phyloP scores from a whole-genome alignment of 805 yeast genomes.

The Saturnispora serradocipensis region DNA sequence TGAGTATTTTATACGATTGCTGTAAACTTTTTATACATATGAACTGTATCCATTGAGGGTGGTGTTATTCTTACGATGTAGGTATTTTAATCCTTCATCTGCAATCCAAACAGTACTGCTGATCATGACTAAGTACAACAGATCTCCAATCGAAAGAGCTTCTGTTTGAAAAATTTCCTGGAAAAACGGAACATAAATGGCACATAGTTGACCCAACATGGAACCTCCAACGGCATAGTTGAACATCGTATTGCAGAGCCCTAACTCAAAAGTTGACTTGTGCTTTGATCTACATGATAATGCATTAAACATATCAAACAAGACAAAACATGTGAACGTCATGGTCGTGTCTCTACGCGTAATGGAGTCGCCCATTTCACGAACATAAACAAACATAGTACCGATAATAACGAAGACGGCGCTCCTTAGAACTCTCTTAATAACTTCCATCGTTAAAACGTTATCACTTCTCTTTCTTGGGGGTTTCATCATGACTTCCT shows the following conservation, averaged over 20 bases:
- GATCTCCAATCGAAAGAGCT: conserved; percentile 64
- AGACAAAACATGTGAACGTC: conserved; percentile 96
- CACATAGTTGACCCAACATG: conserved; percentile 82
- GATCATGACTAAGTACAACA: conserved; percentile 49
- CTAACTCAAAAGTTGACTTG: conserved; percentile 76
- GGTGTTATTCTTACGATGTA: conserved; percentile 14
- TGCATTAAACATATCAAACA: conserved; percentile 96
- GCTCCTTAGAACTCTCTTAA: conserved; percentile 66
- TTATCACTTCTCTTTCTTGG: conserved; percentile 85
- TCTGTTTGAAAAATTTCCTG: conserved; percentile 93
- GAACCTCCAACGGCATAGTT: conserved; percentile 88
- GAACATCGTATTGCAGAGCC: conserved; percentile 80
- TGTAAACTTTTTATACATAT: conserved; percentile 17
- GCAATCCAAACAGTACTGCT: conserved; percentile 78
- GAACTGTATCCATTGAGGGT: conserved; percentile 21
- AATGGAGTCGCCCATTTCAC: conserved; percentile 79
- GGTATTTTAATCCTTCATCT: conserved; percentile 72
- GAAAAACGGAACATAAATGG: conserved; percentile 87
- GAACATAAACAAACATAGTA: conserved; percentile 75
- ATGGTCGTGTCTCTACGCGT: conserved; percentile 96
- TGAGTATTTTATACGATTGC: background rate
- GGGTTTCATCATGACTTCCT: conserved; percentile 92
- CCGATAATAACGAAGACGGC: conserved; percentile 75
- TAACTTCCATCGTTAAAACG: conserved; percentile 62
- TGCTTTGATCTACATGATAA: conserved; percentile 83